phyloP scores from a whole-genome alignment of 345 rosid genomes.

The Cardamine occulta region DNA sequence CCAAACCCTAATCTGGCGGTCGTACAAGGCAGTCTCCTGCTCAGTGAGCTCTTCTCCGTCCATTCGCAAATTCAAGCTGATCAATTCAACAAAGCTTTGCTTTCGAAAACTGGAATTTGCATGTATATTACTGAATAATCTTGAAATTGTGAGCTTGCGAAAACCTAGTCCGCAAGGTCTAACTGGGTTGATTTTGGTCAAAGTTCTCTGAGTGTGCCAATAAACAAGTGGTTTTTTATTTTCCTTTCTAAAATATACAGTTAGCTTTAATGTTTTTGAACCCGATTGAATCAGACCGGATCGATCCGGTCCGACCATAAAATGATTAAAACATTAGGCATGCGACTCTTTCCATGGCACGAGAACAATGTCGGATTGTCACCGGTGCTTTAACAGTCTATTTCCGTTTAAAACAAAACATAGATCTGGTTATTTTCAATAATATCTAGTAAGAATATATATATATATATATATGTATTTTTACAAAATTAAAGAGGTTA shows the following conservation, averaged over 20 bases:
- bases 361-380: background rate
- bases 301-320: background rate
- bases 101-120: conserved; percentile 10
- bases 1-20: conserved; percentile 99
- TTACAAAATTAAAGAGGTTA: background rate
- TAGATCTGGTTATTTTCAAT: too few relatives aligned
- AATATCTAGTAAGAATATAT: background rate
- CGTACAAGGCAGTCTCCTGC: conserved; percentile 94
- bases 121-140: background rate
- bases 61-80: conserved; percentile 52
- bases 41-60: conserved; percentile 89
- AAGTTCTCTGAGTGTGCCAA: background rate
- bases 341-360: background rate
- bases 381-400: background rate
- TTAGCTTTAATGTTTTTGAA: background rate
- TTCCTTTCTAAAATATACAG: too few relatives aligned
- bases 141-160: background rate
- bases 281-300: background rate
- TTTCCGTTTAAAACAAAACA: too few relatives aligned
- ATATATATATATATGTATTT: too few relatives aligned
- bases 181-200: conserved; percentile 24
- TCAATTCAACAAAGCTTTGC: conserved; percentile 17
- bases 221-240: background rate
- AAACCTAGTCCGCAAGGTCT: conserved; percentile 1
- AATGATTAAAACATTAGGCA: too few relatives aligned